Evolutionary conservation across 1,139 yeast species (phyloP).

Genomic region (Geotrichum phurueaensis): DNA sequence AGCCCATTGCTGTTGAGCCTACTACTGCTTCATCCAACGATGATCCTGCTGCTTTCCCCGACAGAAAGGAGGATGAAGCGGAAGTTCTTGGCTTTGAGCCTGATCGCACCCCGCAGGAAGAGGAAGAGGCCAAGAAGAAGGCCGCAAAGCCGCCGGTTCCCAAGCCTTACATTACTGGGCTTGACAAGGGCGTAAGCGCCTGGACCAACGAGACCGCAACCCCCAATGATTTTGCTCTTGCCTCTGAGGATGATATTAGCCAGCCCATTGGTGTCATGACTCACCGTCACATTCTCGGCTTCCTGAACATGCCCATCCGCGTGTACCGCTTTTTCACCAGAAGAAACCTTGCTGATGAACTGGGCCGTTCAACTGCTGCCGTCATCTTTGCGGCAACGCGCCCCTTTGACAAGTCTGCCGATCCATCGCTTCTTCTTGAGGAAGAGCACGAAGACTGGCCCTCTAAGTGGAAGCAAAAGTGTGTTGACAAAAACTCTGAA

Average conservation of each 20-base stretch:
- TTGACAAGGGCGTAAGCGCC: slow-evolving; percentile 41
- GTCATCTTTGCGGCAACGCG: slow-evolving; percentile 54
- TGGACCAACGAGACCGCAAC: slow-evolving; percentile 39
- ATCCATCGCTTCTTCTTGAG: slow-evolving; percentile 48
- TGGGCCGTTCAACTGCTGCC: slow-evolving; percentile 55
- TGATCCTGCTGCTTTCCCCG: slow-evolving; percentile 25
- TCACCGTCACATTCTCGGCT: slow-evolving; percentile 72
- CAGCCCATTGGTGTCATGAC: slow-evolving; percentile 68
- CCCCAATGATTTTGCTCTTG: slow-evolving; percentile 54
- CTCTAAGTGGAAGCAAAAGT: slow-evolving; percentile 68
- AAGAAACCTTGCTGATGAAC: slow-evolving; percentile 64
- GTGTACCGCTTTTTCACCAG: slow-evolving; percentile 73
- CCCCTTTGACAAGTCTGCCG: slow-evolving; percentile 46
- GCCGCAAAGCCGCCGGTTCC: slow-evolving; percentile 41
- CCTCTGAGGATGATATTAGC: slow-evolving; percentile 20
- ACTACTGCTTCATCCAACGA: slow-evolving; percentile 16
- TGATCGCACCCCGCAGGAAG: slow-evolving; percentile 19
- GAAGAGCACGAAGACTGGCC: slow-evolving; percentile 91
- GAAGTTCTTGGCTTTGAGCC: slow-evolving; percentile 24
- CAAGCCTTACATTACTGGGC: slow-evolving; percentile 53
- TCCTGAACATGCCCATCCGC: slow-evolving; percentile 67
- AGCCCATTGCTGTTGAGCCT: not conserved
- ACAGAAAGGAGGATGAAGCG: slow-evolving; percentile 22
- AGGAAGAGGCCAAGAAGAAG: slow-evolving; percentile 22
- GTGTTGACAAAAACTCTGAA: slow-evolving; percentile 66